These are phyloP conservation scores for Themeda triandra DNA, from an alignment of 176 grass and related monocot species.

Conservation along the genomic window DNA sequence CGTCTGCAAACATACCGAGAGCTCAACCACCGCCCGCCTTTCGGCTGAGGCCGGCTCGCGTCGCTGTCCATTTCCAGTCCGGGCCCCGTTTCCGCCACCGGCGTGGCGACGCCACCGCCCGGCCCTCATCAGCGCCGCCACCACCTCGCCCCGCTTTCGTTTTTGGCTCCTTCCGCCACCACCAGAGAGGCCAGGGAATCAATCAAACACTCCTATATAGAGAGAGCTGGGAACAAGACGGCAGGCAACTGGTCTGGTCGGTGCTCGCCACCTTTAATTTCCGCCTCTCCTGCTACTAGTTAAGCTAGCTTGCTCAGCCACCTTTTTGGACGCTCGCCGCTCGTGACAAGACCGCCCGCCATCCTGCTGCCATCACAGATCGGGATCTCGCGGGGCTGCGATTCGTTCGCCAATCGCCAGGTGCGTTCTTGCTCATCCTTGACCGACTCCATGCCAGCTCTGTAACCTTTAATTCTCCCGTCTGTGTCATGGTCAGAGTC, in stretches of 20 bases:
- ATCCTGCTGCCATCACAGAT: neutral
- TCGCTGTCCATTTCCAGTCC: conserved; percentile 17
- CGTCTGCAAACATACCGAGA: conserved; percentile 6
- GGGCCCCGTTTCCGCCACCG: neutral
- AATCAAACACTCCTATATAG: too few species aligned
- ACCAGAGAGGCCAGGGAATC: neutral
- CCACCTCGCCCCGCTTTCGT: conserved; percentile 19
- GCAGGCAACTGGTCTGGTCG: conserved; percentile 19
- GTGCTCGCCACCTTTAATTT: conserved; percentile 37
- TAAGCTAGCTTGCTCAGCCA: neutral
- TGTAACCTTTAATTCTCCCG: neutral
- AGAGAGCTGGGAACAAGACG: neutral
- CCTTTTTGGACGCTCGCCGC: conserved; percentile 39
- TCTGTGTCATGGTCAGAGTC: neutral
- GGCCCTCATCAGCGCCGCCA: neutral
- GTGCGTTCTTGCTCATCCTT: conserved; percentile 13
- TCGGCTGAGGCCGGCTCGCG: conserved; percentile 27
- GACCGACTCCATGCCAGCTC: neutral
- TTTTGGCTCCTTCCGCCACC: conserved; percentile 39
- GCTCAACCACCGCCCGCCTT: conserved; percentile 30
- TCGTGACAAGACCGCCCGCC: conserved; percentile 20
- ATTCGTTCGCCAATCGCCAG: neutral
- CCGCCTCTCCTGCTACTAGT: neutral
- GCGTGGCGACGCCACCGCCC: conserved; percentile 24
- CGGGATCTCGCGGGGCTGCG: conserved; percentile 35